phyloP scores from a whole-genome alignment of 148 eudicot genomes.

The Nyssa sinensis region DNA sequence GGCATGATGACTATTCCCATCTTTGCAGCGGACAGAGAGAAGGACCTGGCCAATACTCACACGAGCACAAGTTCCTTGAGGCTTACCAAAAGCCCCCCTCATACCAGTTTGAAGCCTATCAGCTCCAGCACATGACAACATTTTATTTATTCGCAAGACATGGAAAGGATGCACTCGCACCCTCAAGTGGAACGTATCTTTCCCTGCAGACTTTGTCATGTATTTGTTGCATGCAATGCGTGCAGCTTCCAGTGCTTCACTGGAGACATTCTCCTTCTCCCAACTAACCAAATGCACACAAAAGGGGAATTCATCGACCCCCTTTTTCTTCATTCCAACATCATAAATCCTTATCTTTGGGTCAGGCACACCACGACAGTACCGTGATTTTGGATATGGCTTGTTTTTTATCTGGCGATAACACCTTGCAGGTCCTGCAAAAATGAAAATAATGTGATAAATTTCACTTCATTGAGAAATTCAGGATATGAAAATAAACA shows the following conservation, averaged over 20 bases:
- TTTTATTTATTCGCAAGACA: slow-evolving; percentile 62
- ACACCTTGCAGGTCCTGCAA: slow-evolving; percentile 53
- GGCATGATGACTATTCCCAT: slow-evolving; percentile 42
- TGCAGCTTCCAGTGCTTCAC: slow-evolving; percentile 60
- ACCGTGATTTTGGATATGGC: slow-evolving; percentile 52
- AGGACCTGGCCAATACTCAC: slow-evolving; percentile 65
- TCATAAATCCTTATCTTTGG: slow-evolving; percentile 56
- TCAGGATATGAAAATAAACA: not conserved
- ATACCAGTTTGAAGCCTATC: slow-evolving; percentile 73
- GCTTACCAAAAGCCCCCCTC: slow-evolving; percentile 71
- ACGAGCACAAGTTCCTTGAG: slow-evolving; percentile 54
- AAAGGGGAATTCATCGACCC: slow-evolving; percentile 56
- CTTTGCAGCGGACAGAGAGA: slow-evolving; percentile 57
- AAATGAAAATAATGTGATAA: not conserved
- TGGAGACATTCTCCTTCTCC: slow-evolving; percentile 60
- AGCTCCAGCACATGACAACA: slow-evolving; percentile 72
- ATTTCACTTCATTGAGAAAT: not conserved
- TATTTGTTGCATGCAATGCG: slow-evolving; percentile 65
- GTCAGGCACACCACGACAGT: slow-evolving; percentile 58
- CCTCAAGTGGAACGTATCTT: slow-evolving; percentile 58
- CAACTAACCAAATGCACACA: slow-evolving; percentile 54
- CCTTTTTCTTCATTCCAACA: slow-evolving; percentile 59
- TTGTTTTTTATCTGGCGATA: slow-evolving; percentile 58
- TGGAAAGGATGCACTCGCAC: slow-evolving; percentile 69
- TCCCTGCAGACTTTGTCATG: slow-evolving; percentile 63